Percentiles rank a stretch among this genome's conserved stretches.
These are phyloP conservation scores for Chlamydomonas schloesseri DNA, from an alignment of 139 green algal genomes.

Conservation along the genomic window DNA sequence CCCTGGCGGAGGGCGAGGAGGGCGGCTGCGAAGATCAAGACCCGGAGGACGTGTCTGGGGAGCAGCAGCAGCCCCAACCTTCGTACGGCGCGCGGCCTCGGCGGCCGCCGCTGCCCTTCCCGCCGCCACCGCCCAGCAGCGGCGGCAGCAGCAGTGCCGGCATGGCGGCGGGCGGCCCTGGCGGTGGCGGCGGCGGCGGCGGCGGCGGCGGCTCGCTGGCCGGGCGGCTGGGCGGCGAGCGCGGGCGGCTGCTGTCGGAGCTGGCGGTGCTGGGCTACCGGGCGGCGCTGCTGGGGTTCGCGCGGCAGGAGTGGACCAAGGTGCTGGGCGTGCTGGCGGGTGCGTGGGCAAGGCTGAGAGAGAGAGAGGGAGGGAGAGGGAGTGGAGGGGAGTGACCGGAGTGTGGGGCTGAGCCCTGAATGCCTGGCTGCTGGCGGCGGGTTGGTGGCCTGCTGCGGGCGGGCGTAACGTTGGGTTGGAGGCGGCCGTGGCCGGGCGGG, in stretches of 20 bases:
- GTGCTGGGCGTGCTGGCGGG: conserved; percentile 17
- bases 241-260: not conserved
- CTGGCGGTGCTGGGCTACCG: not conserved
- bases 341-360: too few relatives aligned
- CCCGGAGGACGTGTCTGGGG: not conserved
- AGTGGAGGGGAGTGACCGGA: too few relatives aligned
- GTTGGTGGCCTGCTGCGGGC: too few relatives aligned
- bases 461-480: too few relatives aligned
- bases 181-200: not conserved
- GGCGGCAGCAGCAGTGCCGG: not conserved
- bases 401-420: too few relatives aligned
- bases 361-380: too few relatives aligned
- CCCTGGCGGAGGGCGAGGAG: too few relatives aligned
- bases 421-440: too few relatives aligned
- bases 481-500: too few relatives aligned
- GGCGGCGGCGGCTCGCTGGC: not conserved
- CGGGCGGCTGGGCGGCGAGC: not conserved
- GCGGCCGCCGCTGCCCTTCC: too few relatives aligned
- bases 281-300: conserved; percentile 27
- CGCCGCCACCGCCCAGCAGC: not conserved
- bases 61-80: not conserved
- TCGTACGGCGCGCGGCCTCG: not conserved
- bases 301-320: conserved; percentile 26
- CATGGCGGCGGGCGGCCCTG: too few relatives aligned
- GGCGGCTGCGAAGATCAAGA: too few relatives aligned